Conservation (phyloP, 2,329 filamentous ascomycete genomes). For the Neodidymelliopsis sp. region DNA sequence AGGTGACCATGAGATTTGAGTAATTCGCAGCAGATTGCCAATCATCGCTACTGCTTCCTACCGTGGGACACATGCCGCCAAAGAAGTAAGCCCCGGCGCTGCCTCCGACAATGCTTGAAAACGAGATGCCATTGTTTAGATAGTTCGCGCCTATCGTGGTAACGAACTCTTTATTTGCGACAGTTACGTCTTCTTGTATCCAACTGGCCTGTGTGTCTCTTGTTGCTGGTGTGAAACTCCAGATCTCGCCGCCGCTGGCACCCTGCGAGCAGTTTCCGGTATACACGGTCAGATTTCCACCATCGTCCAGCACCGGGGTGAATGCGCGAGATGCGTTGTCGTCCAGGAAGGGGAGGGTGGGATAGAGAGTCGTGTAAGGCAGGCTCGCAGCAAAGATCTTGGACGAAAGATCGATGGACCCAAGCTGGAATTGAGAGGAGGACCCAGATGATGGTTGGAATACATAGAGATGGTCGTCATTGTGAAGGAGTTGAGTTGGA, state of each 20-base stretch:
- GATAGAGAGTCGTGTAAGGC: conserved; percentile 59
- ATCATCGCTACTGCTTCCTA: conserved; percentile 14
- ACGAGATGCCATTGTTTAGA: conserved; percentile 69
- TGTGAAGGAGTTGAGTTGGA: conserved; percentile 74
- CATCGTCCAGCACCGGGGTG: conserved; percentile 69
- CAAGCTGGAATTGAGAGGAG: conserved; percentile 61
- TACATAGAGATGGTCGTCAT: conserved; percentile 70
- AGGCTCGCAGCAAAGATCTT: conserved; percentile 59
- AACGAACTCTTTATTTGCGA: conserved; percentile 44
- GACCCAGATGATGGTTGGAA: conserved; percentile 64
- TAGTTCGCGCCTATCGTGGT: conserved; percentile 60
- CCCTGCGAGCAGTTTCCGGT: conserved; percentile 73
- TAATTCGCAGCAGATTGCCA: conserved; percentile 79
- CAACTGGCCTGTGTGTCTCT: conserved; percentile 60
- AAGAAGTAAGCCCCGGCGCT: conserved; percentile 73
- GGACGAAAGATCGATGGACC: conserved; percentile 70
- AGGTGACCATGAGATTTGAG: conserved; percentile 77
- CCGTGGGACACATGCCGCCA: conserved; percentile 83
- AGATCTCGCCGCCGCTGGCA: conserved; percentile 64
- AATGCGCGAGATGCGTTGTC: conserved; percentile 64
- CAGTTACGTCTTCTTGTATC: conserved; percentile 54
- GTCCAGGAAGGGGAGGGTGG: conserved; percentile 69
- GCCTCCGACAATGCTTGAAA: conserved; percentile 67
- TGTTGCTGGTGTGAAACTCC: conserved; percentile 67
- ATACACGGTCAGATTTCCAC: conserved; percentile 76